Evolutionary conservation across 768 basidiomycete genomes (phyloP).

Genomic region (Jaapia argillacea): DNA sequence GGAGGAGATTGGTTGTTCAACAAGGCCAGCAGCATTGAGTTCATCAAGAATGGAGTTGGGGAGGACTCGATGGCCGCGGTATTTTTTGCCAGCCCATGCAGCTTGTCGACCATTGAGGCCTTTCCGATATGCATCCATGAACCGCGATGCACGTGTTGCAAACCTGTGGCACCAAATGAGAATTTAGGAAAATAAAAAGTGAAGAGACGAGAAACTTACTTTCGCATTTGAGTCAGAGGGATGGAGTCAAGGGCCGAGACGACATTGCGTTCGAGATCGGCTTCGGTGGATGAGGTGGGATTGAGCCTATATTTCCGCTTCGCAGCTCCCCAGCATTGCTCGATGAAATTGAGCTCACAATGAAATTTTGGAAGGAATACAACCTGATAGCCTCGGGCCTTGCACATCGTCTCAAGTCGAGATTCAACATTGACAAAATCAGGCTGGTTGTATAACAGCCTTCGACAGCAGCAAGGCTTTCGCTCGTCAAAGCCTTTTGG

Average conservation of each 20-base stretch:
- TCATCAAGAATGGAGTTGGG: conserved; percentile 2
- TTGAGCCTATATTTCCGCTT: conserved; percentile 22
- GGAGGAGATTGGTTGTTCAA: too few species aligned
- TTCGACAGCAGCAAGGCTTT: conserved; percentile 27
- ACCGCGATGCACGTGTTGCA: conserved; percentile 5
- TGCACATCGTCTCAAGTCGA: conserved; percentile 19
- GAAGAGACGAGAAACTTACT: conserved; percentile 9
- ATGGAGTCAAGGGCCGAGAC: conserved; percentile 18
- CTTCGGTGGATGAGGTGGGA: conserved; percentile 18
- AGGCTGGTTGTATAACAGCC: conserved; percentile 28
- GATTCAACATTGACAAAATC: conserved; percentile 28
- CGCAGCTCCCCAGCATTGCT: conserved; percentile 25
- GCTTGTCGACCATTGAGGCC: conserved; percentile 11
- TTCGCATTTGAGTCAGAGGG: conserved; percentile 15
- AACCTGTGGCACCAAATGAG: conserved; percentile 4
- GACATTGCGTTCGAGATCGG: conserved; percentile 23
- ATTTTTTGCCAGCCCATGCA: conserved; percentile 11
- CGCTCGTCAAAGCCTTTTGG: conserved; percentile 4
- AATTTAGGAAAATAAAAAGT: too few species aligned
- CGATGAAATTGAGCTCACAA: conserved; percentile 28
- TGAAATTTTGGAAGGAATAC: conserved; percentile 32
- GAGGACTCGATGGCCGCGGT: conserved; percentile 8
- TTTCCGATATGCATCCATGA: conserved; percentile 13
- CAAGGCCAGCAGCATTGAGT: too few species aligned
- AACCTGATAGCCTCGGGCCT: conserved; percentile 15